Evolutionary conservation across 768 basidiomycete genomes (phyloP), one percentile per base, ranked within the genome.

Genomic region (Russula earlei): DNA sequence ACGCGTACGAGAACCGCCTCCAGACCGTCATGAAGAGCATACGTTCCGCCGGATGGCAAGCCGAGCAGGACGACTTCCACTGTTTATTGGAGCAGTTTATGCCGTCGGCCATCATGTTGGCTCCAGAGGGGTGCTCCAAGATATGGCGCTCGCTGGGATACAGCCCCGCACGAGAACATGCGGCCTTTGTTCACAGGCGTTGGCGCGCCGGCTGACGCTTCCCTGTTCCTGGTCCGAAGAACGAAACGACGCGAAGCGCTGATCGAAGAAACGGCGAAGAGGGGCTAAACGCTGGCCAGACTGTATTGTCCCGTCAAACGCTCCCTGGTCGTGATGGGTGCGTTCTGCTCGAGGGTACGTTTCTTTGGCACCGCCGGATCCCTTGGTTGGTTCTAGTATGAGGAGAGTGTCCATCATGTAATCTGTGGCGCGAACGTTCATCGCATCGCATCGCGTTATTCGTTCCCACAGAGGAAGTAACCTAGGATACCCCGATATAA

Each of bases 71-170:
- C 2, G 90, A 91, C 67, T 91, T 85, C 67, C 77, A 90, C 66
- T 83, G 83, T 64, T 71, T 92, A 56, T 67, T 92, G 49, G 75
- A 79, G 58, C 85, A 88, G 58, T 88, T 88, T 57, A 84, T 33
- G 80, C 83, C 0, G 80, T 81, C 4, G 90, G 88, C 19, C 78
- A 91, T 63, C 73, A 80, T 62, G 64, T 72, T 20, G 86, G 84
- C 10, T 75, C 77, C 25, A 72, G 78, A 66, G 67, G 77, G 36
- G 79, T 90, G 12, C 81, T 86, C 64, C 68, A 74, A 42, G 86
- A 89, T 63, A 67, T 91, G 56, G 65, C 66, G 38, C 62, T 61
- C 31, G 61, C 66, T 5, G 78, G 77, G 38, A 58, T 81, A 31
- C 59, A 63, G 29, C 86, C 83, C 12, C 67, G 71, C 42, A 62